Evolutionary conservation across 1,284 basidiomycete genomes (phyloP).

Genomic region (Tranzscheliella williamsii): DNA sequence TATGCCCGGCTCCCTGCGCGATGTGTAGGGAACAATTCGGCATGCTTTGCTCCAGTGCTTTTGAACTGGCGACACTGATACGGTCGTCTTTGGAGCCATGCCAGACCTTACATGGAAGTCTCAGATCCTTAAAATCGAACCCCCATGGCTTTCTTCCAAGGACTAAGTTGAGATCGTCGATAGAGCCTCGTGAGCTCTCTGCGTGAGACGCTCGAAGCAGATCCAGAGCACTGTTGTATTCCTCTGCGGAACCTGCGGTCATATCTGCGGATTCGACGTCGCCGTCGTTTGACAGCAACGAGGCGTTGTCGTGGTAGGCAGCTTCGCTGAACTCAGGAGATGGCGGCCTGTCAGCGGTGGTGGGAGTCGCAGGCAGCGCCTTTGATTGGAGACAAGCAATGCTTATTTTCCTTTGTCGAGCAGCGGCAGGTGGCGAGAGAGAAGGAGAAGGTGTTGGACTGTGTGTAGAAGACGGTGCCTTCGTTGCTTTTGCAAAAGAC

Average conservation of each 20-base stretch:
- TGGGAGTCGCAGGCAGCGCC: not conserved
- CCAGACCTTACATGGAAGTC: slow-evolving; percentile 82
- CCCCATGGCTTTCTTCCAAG: slow-evolving; percentile 79
- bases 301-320: not conserved
- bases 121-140: slow-evolving; percentile 69
- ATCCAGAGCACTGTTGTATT: slow-evolving; percentile 69
- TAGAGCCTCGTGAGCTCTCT: slow-evolving; percentile 85
- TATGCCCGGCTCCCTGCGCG: slow-evolving; percentile 84
- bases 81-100: slow-evolving; percentile 90
- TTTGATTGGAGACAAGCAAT: not conserved
- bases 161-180: slow-evolving; percentile 86
- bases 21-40: slow-evolving; percentile 77
- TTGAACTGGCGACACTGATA: slow-evolving; percentile 78
- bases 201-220: slow-evolving; percentile 91
- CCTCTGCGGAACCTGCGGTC: slow-evolving; percentile 13
- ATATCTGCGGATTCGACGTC: too few relatives aligned
- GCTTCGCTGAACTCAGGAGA: not conserved
- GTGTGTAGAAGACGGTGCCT: too few relatives aligned
- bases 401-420: too few relatives aligned
- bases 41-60: slow-evolving; percentile 88
- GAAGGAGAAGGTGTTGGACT: not conserved
- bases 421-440: not conserved
- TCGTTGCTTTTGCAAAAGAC: too few relatives aligned
- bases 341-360: not conserved
- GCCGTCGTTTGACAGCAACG: not conserved